These are phyloP conservation scores for Venustampulla echinocandica DNA, from an alignment of 495 filamentous ascomycete genomes.

Conservation along the genomic window DNA sequence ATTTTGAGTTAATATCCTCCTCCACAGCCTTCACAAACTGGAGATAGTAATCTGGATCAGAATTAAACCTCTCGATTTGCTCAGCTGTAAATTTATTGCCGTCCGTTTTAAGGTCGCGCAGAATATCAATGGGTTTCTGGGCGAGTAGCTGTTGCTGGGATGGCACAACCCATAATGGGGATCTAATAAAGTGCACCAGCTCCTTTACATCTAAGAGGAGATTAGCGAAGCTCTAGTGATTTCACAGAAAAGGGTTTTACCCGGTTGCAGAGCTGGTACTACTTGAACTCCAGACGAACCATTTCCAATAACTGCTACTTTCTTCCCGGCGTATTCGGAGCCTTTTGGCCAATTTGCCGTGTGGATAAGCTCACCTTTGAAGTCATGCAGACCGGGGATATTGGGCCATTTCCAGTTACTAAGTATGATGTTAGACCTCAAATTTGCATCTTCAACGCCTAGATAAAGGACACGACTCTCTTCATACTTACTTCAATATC, in stretches of 20 bases:
- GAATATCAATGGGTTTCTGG: constrained; percentile 20
- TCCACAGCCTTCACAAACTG: constrained; percentile 30
- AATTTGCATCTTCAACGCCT: not conserved
- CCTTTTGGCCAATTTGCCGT: constrained; percentile 30
- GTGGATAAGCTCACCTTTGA: constrained; percentile 15
- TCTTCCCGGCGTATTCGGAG: constrained; percentile 35
- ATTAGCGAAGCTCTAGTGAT: constrained; percentile 27
- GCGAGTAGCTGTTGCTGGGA: constrained; percentile 35
- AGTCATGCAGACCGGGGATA: constrained; percentile 8
- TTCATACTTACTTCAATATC: constrained; percentile 10
- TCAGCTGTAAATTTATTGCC: constrained; percentile 28
- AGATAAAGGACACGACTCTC: not conserved
- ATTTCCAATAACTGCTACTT: constrained; percentile 32
- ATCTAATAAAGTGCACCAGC: constrained; percentile 55
- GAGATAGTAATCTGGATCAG: constrained; percentile 33
- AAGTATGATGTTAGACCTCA: not conserved
- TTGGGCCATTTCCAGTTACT: constrained; percentile 43
- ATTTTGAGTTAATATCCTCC: constrained; percentile 42
- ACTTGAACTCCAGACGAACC: constrained; percentile 49
- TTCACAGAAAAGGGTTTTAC: constrained; percentile 24
- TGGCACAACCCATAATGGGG: constrained; percentile 56
- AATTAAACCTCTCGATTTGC: constrained; percentile 39
- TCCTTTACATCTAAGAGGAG: constrained; percentile 40
- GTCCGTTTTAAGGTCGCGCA: constrained; percentile 26
- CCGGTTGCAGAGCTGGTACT: constrained; percentile 49